Percentiles rank a stretch among this genome's conserved stretches.
phyloP scores from a whole-genome alignment of 768 basidiomycete species.

The Lactifluus volemus region DNA sequence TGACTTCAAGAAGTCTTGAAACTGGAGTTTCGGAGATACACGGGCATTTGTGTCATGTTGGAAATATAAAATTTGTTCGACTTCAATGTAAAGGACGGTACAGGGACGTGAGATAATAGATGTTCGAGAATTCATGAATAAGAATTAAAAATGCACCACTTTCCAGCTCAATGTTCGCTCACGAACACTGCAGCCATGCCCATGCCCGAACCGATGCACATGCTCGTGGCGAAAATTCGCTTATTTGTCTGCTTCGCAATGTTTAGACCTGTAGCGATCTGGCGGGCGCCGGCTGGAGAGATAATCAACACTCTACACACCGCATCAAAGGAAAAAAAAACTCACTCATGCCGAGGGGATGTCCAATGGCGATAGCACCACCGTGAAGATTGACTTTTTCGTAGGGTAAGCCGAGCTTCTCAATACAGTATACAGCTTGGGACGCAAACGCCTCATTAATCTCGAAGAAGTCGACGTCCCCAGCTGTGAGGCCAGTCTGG shows the following conservation, averaged over 20 bases:
- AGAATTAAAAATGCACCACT: neutral
- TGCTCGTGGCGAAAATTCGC: slow-evolving; percentile 79
- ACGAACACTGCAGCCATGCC: slow-evolving; percentile 86
- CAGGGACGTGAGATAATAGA: neutral
- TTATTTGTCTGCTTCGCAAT: slow-evolving; percentile 69
- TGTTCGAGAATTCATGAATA: neutral
- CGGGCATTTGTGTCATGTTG: neutral
- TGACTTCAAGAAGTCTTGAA: neutral
- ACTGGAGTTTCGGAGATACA: neutral
- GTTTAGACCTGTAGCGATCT: slow-evolving; percentile 77
- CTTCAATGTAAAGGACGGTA: neutral
- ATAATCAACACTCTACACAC: neutral
- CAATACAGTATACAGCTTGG: slow-evolving; percentile 66
- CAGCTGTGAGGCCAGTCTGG: slow-evolving; percentile 50
- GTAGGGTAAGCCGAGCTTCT: slow-evolving; percentile 59
- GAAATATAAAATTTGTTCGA: neutral
- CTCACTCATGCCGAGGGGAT: slow-evolving; percentile 79
- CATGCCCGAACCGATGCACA: slow-evolving; percentile 90
- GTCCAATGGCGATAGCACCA: slow-evolving; percentile 85
- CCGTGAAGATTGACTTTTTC: slow-evolving; percentile 83
- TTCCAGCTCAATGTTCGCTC: slow-evolving; percentile 54
- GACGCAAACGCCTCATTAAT: slow-evolving; percentile 90
- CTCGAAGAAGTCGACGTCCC: slow-evolving; percentile 85
- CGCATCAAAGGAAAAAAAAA: slow-evolving; percentile 21
- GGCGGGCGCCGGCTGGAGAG: slow-evolving; percentile 64